Evolutionary conservation across 805 yeast genomes (phyloP).

Genomic region (Candida ortonii): DNA sequence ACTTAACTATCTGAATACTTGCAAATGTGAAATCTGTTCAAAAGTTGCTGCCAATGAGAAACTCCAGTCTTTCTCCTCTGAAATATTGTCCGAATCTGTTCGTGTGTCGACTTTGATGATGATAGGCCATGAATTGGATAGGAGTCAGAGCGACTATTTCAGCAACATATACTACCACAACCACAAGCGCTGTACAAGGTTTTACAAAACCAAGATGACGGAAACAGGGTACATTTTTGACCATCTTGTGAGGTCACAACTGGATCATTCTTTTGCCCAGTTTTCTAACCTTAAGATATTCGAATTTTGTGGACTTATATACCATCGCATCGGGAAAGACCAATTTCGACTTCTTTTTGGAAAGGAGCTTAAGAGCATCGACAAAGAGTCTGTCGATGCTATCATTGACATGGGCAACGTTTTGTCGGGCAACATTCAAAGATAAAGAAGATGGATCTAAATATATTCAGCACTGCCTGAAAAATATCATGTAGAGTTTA

Average conservation of each 20-base stretch:
- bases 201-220: slow-evolving; percentile 14
- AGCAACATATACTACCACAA: slow-evolving; percentile 11
- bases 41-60: slow-evolving; percentile 12
- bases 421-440: slow-evolving; percentile 19
- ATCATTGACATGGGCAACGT: slow-evolving; percentile 29
- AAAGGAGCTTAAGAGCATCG: slow-evolving; percentile 22
- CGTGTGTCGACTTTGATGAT: slow-evolving; percentile 31
- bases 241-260: slow-evolving; percentile 27
- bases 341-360: slow-evolving; percentile 26
- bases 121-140: slow-evolving; percentile 32
- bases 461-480: neutral
- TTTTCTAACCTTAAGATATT: slow-evolving; percentile 25
- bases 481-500: neutral
- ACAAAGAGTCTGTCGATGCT: slow-evolving; percentile 16
- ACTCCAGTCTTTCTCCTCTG: slow-evolving; percentile 5
- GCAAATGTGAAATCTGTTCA: slow-evolving; percentile 25
- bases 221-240: slow-evolving; percentile 29
- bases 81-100: slow-evolving; percentile 24
- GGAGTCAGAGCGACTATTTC: slow-evolving; percentile 16
- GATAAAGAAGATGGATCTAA: slow-evolving; percentile 1
- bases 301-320: slow-evolving; percentile 33
- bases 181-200: slow-evolving; percentile 14
- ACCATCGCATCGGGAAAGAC: slow-evolving; percentile 15
- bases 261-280: slow-evolving; percentile 21
- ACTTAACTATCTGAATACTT: slow-evolving; percentile 26